Percentiles rank a stretch among this genome's conserved stretches.
These are phyloP conservation scores for Aphanomyces invadans DNA, from an alignment of 352 stramenopile species.

Conservation along the genomic window DNA sequence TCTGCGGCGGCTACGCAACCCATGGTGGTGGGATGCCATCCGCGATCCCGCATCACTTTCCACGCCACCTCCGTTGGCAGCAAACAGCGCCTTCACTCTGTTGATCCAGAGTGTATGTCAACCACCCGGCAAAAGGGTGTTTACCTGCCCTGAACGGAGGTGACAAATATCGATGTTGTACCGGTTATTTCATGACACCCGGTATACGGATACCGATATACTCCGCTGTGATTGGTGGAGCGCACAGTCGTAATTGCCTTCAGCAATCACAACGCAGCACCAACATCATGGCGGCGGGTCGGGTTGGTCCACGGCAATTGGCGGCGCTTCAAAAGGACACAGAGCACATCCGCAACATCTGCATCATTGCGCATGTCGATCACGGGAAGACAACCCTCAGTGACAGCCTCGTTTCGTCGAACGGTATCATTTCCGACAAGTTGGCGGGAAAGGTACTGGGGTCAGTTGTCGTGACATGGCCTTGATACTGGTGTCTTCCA, in stretches of 20 bases:
- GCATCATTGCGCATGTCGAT: slow-evolving; percentile 94
- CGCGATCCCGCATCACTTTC: no score
- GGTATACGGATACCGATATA: not conserved
- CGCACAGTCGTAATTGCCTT: not conserved
- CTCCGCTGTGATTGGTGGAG: slow-evolving; percentile 1
- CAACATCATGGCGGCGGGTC: slow-evolving; percentile 15
- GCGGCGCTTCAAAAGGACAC: slow-evolving; percentile 56
- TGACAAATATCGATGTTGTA: no score
- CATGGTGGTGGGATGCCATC: no score
- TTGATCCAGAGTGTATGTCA: no score
- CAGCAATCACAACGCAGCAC: no score
- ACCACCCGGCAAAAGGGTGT: no score
- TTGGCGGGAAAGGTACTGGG: slow-evolving; percentile 83
- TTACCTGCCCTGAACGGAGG: no score
- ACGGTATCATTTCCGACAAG: slow-evolving; percentile 96
- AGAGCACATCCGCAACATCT: slow-evolving; percentile 90
- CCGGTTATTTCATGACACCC: no score
- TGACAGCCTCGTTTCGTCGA: slow-evolving; percentile 93
- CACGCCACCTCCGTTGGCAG: no score
- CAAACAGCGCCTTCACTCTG: no score
- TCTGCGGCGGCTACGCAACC: no score
- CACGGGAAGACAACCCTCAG: slow-evolving; percentile 90
- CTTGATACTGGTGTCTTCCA: slow-evolving; percentile 25
- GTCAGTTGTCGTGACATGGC: not conserved
- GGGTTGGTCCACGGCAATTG: slow-evolving; percentile 31